A percentile compares a stretch with the other conserved stretches of the same genome.
phyloP scores from a whole-genome alignment of 2,329 filamentous ascomycete genomes.

The Nemania serpens region DNA sequence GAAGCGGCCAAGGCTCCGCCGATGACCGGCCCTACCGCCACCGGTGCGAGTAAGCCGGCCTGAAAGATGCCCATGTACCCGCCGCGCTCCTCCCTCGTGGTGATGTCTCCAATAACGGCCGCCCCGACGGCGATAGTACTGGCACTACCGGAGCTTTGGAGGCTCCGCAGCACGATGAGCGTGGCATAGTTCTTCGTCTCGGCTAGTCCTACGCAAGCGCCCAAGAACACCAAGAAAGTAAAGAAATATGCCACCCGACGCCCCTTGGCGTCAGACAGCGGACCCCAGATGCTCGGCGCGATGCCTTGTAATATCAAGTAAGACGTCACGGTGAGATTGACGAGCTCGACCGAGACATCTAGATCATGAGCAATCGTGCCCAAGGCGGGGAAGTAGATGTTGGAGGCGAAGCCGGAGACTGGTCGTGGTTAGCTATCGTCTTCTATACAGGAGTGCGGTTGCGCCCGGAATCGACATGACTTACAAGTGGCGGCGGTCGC shows the following conservation, averaged over 20 bases:
- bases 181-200: conserved; percentile 50
- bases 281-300: conserved; percentile 56
- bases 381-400: conserved; percentile 57
- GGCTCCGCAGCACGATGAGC: conserved; percentile 54
- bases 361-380: conserved; percentile 50
- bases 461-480: conserved; percentile 11
- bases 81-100: conserved; percentile 60
- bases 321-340: conserved; percentile 52
- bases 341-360: conserved; percentile 44
- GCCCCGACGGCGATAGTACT: conserved; percentile 58
- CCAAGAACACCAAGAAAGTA: conserved; percentile 52
- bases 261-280: conserved; percentile 53
- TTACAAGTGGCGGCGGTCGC: conserved; percentile 57
- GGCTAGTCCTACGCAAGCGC: conserved; percentile 53
- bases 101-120: conserved; percentile 63
- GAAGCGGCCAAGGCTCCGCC: conserved; percentile 56
- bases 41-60: conserved; percentile 42
- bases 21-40: conserved; percentile 53
- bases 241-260: conserved; percentile 54
- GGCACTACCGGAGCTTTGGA: conserved; percentile 59
- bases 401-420: conserved; percentile 49
- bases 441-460: neutral
- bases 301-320: conserved; percentile 61
- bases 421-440: neutral
- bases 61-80: conserved; percentile 57